Evolutionary conservation across 768 basidiomycete genomes (phyloP), one percentile per base, ranked within the genome.

Genomic region (Panaeolus papilionaceus): DNA sequence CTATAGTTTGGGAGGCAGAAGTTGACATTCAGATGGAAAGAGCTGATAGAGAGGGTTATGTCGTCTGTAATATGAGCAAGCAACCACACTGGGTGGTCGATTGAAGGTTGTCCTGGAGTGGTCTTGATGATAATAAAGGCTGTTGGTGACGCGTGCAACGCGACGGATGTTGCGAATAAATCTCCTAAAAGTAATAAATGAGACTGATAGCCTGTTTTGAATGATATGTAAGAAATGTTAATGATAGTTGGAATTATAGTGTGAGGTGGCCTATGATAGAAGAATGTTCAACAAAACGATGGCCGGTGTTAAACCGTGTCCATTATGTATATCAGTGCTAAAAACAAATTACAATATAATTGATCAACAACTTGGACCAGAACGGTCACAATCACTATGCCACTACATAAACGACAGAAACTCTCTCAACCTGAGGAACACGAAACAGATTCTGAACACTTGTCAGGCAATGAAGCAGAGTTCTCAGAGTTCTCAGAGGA

Each of bases 381-480:
- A 39, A 44, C 65, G 51, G 64, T 61, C 69, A 72, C 65, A 61
- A 89, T 90, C 69, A 71, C 65, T 58, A 89, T 90, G 86, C 78
- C 85, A 68, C 79, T 83, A 20, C 74, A 78, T 47, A 91, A 90
- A 83, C 85, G 85, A 67, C 83, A 78, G 74, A 87, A 85, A 71
- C 79, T 83, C 38, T 74, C 76, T 54, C 73, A 76, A 8, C 76
- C 78, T 37, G 79, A 77, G 62, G 72, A 72, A 26, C 75, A 71
- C 38, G 72, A 69, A 49, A 78, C 75, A 54, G 75, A 75, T 44
- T 71, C 72, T 20, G 70, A 70, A 4, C 71, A 67, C 2, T 64
- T 73, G n/a, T 67, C 64, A 49, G 51, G 62, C 18, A 66, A 70
- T 49, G 67, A 64, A 8, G 69, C 66, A 6, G 71, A 72, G 62